These are phyloP conservation scores for Lepraria neglecta DNA, from an alignment of 495 filamentous ascomycete species.

Conservation along the genomic window DNA sequence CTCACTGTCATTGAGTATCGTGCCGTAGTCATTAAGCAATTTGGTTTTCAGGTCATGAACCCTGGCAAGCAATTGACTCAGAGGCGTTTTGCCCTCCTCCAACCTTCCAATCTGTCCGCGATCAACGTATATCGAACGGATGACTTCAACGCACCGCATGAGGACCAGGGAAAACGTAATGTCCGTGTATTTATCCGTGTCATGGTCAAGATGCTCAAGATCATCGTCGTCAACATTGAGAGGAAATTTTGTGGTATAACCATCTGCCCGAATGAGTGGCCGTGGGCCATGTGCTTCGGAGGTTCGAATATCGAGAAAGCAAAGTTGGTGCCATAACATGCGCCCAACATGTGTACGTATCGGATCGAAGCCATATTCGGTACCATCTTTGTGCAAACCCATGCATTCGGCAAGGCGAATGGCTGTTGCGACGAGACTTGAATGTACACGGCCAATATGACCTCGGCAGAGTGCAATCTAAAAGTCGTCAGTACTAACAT, in stretches of 20 bases:
- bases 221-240: slow-evolving; percentile 60
- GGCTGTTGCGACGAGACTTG: slow-evolving; percentile 60
- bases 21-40: slow-evolving; percentile 55
- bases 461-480: slow-evolving; percentile 63
- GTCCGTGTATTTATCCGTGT: slow-evolving; percentile 53
- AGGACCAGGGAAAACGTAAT: slow-evolving; percentile 59
- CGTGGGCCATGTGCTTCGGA: slow-evolving; percentile 70
- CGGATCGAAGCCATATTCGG: slow-evolving; percentile 46
- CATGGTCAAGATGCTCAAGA: slow-evolving; percentile 41
- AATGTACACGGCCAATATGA: slow-evolving; percentile 65
- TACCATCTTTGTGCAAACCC: slow-evolving; percentile 66
- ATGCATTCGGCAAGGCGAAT: slow-evolving; percentile 70
- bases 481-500: not conserved
- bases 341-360: slow-evolving; percentile 68
- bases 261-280: slow-evolving; percentile 59
- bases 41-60: slow-evolving; percentile 54
- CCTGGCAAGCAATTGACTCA: slow-evolving; percentile 42
- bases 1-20: slow-evolving; percentile 46
- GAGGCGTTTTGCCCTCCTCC: slow-evolving; percentile 37
- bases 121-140: slow-evolving; percentile 58
- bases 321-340: slow-evolving; percentile 70
- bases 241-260: slow-evolving; percentile 62
- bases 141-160: slow-evolving; percentile 68
- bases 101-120: slow-evolving; percentile 53
- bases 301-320: slow-evolving; percentile 67